Conservation (phyloP, 1,139 yeast genomes). For the Debaryomycetaceae sp. region DNA sequence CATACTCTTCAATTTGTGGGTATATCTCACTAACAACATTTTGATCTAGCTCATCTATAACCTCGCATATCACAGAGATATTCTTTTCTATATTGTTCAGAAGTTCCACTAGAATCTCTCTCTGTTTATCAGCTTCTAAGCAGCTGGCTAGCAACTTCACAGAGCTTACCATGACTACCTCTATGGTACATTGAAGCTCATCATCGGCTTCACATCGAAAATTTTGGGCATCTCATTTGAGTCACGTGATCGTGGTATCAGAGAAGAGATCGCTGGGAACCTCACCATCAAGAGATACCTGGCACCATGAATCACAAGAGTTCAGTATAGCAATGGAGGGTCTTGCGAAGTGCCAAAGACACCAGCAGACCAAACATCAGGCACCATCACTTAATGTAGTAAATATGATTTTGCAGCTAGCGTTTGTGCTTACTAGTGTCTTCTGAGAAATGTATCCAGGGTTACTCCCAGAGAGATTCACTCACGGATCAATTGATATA, state of each 20-base stretch:
- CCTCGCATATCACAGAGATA: constrained; percentile 30
- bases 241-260: not conserved
- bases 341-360: too few relatives aligned
- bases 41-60: constrained; percentile 26
- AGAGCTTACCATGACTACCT: constrained; percentile 11
- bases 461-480: too few relatives aligned
- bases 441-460: too few relatives aligned
- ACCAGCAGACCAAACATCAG: too few relatives aligned
- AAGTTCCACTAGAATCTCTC: constrained; percentile 21
- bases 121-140: constrained; percentile 23
- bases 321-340: too few relatives aligned
- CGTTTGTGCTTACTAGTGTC: too few relatives aligned
- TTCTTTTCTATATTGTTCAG: constrained; percentile 14
- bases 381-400: too few relatives aligned
- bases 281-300: too few relatives aligned
- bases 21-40: constrained; percentile 16
- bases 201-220: constrained; percentile 4
- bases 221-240: constrained; percentile 2
- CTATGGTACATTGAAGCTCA: not conserved
- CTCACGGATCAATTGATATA: too few relatives aligned
- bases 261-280: too few relatives aligned
- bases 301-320: too few relatives aligned
- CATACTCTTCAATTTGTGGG: constrained; percentile 18
- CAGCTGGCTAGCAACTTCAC: constrained; percentile 26
- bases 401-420: too few relatives aligned